Evolutionary conservation across 2,329 filamentous ascomycete species (phyloP), one percentile per base, ranked within the genome.

Genomic region (Trichophaea hybrida): DNA sequence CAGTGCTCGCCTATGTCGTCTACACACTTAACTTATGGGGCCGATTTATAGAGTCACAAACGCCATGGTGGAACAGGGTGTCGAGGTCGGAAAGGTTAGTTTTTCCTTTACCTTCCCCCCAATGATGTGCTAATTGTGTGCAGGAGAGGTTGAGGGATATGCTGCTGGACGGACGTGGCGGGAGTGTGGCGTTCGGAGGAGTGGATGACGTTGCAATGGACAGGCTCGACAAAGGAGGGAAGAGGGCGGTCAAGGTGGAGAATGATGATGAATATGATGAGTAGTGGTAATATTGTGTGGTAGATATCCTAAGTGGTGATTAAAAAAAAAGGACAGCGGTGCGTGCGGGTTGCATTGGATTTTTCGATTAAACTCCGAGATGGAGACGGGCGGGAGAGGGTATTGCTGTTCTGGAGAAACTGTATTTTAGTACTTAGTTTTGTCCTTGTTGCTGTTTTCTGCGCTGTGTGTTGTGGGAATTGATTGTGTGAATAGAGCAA

Each of bases 41-140:
- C 93, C 93, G 0, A 97, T 98, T 77, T 77, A 94, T 67, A 89
- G 94, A 70, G 96, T 98, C 88, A 81, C 82, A 66, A 93, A 93
- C 68, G 93, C 93, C 12, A 93, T 93, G 3, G 84, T 82, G 52
- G 78, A 79, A 64, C 93, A 98, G 74, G 93, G 87, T 6, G 69
- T 95, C 34, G 88, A 94, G 67, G 88, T 98, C 66, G 87, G 88
- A 70, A 96, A 95, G 76, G 67, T 68, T 54, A 33, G 58, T 59
- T 60, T 10, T 48, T 55, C 38, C 32, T 31, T 12, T 24, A 32
- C 8, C 10, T 33, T 40, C 7, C 51, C 24, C 38, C 1, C 5
- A 37, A 40, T 32, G 33, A 5, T 12, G 40, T 46, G 6, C 61
- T 65, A 62, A 61, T 44, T 32, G 15, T 15, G 15, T 12, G 13